A percentile compares a stretch with the other conserved stretches of the same genome.
Conservation (phyloP, 495 filamentous ascomycete genomes). For the Ramalina intermedia region DNA sequence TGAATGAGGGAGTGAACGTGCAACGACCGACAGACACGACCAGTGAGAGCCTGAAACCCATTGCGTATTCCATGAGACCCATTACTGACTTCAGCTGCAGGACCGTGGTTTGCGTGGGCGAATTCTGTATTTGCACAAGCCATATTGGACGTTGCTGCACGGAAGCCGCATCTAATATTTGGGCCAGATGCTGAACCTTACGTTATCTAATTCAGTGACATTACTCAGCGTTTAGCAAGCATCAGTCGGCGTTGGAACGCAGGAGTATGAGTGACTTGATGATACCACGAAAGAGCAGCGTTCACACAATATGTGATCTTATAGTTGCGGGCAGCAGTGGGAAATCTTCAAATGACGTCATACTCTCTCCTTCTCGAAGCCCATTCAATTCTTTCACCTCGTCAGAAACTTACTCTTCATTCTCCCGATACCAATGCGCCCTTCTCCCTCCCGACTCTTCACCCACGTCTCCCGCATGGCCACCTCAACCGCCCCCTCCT, state of each 20-base stretch:
- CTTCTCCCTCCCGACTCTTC: slow-evolving; percentile 26
- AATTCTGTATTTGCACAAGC: slow-evolving; percentile 94
- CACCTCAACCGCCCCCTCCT: slow-evolving; percentile 11
- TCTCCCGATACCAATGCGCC: neutral
- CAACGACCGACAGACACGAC: slow-evolving; percentile 62
- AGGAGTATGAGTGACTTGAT: too few relatives aligned
- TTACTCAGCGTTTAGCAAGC: slow-evolving; percentile 4
- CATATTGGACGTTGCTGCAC: slow-evolving; percentile 70
- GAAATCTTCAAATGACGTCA: too few relatives aligned
- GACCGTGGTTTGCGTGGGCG: slow-evolving; percentile 95
- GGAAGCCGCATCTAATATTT: slow-evolving; percentile 84
- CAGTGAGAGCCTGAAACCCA: slow-evolving; percentile 28
- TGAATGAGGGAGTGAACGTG: slow-evolving; percentile 90
- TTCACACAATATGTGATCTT: too few relatives aligned
- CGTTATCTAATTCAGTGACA: slow-evolving; percentile 4
- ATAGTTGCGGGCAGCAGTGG: too few relatives aligned
- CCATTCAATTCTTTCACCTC: too few relatives aligned
- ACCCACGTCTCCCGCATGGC: slow-evolving; percentile 45
- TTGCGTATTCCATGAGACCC: neutral
- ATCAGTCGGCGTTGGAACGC: neutral
- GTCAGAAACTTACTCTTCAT: too few relatives aligned
- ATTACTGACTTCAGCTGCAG: slow-evolving; percentile 26
- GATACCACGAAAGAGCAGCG: too few relatives aligned
- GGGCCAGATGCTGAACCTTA: slow-evolving; percentile 30
- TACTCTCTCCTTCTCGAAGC: too few relatives aligned